These are phyloP conservation scores for Botryotinia convoluta DNA, from an alignment of 2,329 filamentous ascomycete species.

Conservation along the genomic window DNA sequence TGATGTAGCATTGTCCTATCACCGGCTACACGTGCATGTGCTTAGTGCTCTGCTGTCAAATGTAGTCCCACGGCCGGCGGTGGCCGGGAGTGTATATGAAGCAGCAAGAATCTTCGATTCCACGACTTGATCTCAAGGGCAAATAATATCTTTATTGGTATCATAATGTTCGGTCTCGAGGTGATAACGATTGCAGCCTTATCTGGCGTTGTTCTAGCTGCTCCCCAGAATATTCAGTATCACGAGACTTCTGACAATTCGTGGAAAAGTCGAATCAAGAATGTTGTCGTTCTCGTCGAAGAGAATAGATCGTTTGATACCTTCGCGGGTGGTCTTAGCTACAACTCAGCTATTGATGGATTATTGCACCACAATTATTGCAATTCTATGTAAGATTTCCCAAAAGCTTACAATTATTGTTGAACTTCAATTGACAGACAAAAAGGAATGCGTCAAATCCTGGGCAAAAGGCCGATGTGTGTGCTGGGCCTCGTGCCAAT, in stretches of 20 bases:
- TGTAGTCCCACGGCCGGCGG: neutral
- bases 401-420: neutral
- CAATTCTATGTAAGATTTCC: constrained; percentile 41
- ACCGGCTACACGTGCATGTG: constrained; percentile 14
- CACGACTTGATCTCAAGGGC: neutral
- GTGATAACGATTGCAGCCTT: constrained; percentile 23
- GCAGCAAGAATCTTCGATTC: neutral
- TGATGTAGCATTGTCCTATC: constrained; percentile 17
- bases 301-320: constrained; percentile 44
- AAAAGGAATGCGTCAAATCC: constrained; percentile 34
- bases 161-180: constrained; percentile 18
- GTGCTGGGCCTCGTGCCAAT: constrained; percentile 40
- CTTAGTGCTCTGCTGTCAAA: neutral
- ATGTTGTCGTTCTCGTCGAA: constrained; percentile 47
- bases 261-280: constrained; percentile 45
- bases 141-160: neutral
- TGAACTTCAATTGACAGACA: constrained; percentile 13
- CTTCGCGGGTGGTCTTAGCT: constrained; percentile 43
- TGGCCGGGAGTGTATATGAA: constrained; percentile 6
- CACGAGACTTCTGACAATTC: constrained; percentile 20
- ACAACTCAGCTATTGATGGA: constrained; percentile 41
- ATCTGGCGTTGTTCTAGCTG: constrained; percentile 28
- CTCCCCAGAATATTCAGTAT: constrained; percentile 22
- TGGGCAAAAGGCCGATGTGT: constrained; percentile 36
- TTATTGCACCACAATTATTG: constrained; percentile 41